Conservation (phyloP, 805 yeast genomes). For the Cyberlindnera americana region DNA sequence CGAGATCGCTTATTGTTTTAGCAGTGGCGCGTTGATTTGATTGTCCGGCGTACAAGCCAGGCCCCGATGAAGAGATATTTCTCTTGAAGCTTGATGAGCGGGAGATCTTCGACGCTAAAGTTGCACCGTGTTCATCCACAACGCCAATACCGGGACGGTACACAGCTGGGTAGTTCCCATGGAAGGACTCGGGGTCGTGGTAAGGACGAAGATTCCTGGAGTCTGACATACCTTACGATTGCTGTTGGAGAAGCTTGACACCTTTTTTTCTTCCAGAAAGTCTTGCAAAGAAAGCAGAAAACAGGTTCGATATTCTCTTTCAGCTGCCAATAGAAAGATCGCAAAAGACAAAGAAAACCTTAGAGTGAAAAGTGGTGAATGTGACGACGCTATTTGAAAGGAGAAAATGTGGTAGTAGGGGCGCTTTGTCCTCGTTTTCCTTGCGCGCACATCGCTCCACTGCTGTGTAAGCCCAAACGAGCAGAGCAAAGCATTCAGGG, state of each 20-base stretch:
- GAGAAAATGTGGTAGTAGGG: too few species aligned
- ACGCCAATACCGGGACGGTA: constrained; percentile 62
- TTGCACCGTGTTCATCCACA: constrained; percentile 41
- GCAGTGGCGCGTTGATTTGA: constrained; percentile 8
- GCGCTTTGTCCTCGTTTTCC: background rate
- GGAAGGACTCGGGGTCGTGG: constrained; percentile 63
- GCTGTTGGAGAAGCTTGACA: too few species aligned
- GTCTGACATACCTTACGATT: constrained; percentile 6
- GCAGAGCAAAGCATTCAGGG: too few species aligned
- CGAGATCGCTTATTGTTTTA: constrained; percentile 20
- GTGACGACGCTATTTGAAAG: too few species aligned
- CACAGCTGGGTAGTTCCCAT: constrained; percentile 59
- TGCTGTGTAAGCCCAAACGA: too few species aligned
- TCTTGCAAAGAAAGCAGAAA: too few species aligned
- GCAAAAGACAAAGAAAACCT: too few species aligned
- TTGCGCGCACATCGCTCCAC: too few species aligned
- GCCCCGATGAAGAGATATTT: constrained; percentile 8
- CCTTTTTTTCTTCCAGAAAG: too few species aligned
- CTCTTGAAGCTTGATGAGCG: constrained; percentile 22
- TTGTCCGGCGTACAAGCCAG: constrained; percentile 10
- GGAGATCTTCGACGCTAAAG: constrained; percentile 39
- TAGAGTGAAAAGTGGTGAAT: too few species aligned
- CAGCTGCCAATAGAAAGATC: too few species aligned
- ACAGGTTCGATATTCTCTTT: too few species aligned
- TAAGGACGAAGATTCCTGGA: constrained; percentile 51